Conservation (phyloP, 108 stramenopile genomes). For the Nannochloropsis granulata region DNA sequence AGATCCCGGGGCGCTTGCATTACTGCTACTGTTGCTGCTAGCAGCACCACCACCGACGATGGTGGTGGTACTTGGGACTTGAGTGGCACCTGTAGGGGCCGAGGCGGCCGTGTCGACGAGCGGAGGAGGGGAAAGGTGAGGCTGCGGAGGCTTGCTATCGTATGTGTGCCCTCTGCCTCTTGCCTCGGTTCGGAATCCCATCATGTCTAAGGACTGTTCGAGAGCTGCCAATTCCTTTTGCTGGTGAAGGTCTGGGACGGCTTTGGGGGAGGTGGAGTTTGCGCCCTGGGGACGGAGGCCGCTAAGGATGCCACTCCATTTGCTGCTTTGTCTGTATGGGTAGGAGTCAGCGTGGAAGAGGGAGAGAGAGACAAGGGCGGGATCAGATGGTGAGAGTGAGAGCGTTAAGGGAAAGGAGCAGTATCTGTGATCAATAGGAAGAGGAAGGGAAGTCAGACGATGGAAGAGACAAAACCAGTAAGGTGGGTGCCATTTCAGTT, state of each 20-base stretch:
- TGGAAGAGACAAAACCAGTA: no score
- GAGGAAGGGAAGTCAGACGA: no score
- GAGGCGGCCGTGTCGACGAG: neutral
- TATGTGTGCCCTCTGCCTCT: no score
- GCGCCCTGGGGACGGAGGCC: neutral
- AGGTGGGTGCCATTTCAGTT: no score
- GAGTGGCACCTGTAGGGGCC: neutral
- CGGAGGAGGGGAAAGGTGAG: neutral
- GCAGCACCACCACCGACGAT: neutral
- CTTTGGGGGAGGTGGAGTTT: neutral
- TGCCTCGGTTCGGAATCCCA: neutral
- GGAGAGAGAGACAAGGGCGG: no score
- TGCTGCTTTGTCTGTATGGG: neutral
- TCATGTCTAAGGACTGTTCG: neutral
- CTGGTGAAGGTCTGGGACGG: neutral
- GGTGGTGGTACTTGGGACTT: neutral
- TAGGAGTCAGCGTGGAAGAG: no score
- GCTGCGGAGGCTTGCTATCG: neutral
- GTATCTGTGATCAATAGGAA: no score
- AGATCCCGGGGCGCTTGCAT: no score
- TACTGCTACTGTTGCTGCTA: no score
- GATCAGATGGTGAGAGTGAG: no score
- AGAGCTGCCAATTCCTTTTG: neutral
- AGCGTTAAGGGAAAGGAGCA: no score
- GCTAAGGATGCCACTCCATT: neutral